Conservation (phyloP, 208 protist species). For the Tetramitus jugosus region DNA sequence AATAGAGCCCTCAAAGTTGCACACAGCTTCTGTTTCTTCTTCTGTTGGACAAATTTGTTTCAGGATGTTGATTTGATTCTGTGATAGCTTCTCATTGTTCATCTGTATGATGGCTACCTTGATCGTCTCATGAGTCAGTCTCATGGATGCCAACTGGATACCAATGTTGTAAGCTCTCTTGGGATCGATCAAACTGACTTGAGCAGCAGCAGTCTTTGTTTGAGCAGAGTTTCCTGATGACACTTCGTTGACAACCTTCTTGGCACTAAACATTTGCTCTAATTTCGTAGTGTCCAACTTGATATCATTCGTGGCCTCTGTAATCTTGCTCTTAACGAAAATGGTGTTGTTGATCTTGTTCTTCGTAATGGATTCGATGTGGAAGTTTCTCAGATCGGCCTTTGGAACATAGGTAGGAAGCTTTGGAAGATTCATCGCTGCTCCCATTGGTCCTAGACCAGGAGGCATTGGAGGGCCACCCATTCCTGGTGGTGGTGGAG, state of each 20-base stretch:
- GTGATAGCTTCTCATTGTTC: not conserved
- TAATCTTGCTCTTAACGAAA: not conserved
- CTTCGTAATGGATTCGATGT: not conserved
- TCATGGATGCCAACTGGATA: slow-evolving; percentile 5
- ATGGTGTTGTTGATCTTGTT: not conserved
- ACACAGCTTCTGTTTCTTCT: not conserved
- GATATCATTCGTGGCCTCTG: not conserved
- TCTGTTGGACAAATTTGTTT: slow-evolving; percentile 1
- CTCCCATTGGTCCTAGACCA: too few species aligned
- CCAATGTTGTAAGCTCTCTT: slow-evolving; percentile 23
- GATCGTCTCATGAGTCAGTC: not conserved
- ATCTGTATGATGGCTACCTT: not conserved
- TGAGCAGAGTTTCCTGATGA: not conserved
- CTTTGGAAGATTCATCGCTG: not conserved
- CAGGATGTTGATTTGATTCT: not conserved
- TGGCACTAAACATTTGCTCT: not conserved
- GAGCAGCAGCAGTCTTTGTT: not conserved
- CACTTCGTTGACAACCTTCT: not conserved
- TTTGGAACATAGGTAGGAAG: not conserved
- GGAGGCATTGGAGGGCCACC: not conserved
- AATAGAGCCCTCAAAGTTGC: not conserved
- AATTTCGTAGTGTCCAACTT: not conserved
- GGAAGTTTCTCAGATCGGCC: not conserved
- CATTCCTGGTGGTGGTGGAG: slow-evolving; percentile 4
- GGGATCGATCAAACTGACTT: not conserved